phyloP scores from a whole-genome alignment of 768 basidiomycete species.

The Pleurotus giganteus region DNA sequence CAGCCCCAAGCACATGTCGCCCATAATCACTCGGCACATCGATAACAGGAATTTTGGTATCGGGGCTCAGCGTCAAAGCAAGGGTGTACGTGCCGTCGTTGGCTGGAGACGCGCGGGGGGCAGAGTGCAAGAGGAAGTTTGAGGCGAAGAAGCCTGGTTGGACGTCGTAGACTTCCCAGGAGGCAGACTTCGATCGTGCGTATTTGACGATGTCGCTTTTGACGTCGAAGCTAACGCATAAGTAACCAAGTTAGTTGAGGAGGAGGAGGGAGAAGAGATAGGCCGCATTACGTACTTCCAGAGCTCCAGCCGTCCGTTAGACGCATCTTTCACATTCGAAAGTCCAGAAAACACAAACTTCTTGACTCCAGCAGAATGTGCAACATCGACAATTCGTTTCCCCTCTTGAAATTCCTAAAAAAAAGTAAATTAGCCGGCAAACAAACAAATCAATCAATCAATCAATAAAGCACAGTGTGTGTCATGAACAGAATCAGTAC shows the following conservation, averaged over 20 bases:
- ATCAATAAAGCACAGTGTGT: no score
- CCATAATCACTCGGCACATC: no score
- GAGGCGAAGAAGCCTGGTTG: neutral
- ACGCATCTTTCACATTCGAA: neutral
- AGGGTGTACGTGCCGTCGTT: neutral
- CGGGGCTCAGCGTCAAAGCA: no score
- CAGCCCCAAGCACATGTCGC: no score
- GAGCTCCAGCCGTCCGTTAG: neutral
- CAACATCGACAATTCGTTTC: neutral
- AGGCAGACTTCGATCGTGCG: neutral
- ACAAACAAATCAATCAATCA: no score
- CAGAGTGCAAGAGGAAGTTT: neutral
- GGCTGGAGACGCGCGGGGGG: neutral
- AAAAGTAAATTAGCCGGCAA: no score
- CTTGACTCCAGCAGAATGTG: neutral
- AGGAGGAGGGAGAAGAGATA: neutral
- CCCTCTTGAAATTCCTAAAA: neutral
- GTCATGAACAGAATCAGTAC: neutral
- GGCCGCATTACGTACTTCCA: neutral
- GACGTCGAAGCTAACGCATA: neutral
- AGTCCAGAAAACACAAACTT: neutral
- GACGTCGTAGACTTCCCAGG: neutral
- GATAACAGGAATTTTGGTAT: no score
- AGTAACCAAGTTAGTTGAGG: neutral
- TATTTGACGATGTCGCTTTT: neutral